Conservation (phyloP, 768 basidiomycete genomes). For the Mycena maculata region DNA sequence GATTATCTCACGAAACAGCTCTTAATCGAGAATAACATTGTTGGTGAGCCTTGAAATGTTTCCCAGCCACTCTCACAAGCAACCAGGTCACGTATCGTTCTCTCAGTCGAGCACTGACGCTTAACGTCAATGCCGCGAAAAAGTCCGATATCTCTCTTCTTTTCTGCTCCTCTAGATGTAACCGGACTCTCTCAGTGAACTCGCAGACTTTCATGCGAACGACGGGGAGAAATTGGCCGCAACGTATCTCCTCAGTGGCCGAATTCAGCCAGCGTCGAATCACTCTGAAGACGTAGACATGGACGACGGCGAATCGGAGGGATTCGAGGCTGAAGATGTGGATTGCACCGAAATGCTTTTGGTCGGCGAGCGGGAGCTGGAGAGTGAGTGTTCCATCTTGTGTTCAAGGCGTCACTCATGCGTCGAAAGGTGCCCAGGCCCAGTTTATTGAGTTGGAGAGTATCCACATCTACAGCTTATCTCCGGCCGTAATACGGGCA, state of each 20-base stretch:
- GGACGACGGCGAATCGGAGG: slow-evolving; percentile 51
- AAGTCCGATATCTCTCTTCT: slow-evolving; percentile 59
- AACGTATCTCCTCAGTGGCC: slow-evolving; percentile 80
- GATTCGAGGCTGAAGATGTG: slow-evolving; percentile 53
- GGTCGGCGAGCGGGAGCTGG: slow-evolving; percentile 72
- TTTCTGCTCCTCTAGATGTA: background rate
- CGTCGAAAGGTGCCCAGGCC: slow-evolving; percentile 62
- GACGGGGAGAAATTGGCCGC: slow-evolving; percentile 61
- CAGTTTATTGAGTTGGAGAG: slow-evolving; percentile 65
- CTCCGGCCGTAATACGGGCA: slow-evolving; percentile 71
- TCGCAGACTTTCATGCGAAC: slow-evolving; percentile 66
- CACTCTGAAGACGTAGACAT: slow-evolving; percentile 50
- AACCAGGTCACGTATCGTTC: slow-evolving; percentile 83
- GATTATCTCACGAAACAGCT: slow-evolving; percentile 65
- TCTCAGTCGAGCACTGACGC: slow-evolving; percentile 73
- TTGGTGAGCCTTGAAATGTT: slow-evolving; percentile 35
- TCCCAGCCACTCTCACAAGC: background rate
- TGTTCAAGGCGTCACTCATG: background rate
- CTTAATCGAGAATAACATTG: slow-evolving; percentile 63
- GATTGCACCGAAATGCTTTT: slow-evolving; percentile 63
- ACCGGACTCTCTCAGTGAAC: slow-evolving; percentile 58
- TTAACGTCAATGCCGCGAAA: slow-evolving; percentile 85
- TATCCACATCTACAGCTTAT: slow-evolving; percentile 77
- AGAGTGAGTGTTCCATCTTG: slow-evolving; percentile 57
- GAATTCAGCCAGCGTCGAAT: slow-evolving; percentile 43